Conservation (phyloP, 2,329 filamentous ascomycete genomes). For the Cladosporium sp. region DNA sequence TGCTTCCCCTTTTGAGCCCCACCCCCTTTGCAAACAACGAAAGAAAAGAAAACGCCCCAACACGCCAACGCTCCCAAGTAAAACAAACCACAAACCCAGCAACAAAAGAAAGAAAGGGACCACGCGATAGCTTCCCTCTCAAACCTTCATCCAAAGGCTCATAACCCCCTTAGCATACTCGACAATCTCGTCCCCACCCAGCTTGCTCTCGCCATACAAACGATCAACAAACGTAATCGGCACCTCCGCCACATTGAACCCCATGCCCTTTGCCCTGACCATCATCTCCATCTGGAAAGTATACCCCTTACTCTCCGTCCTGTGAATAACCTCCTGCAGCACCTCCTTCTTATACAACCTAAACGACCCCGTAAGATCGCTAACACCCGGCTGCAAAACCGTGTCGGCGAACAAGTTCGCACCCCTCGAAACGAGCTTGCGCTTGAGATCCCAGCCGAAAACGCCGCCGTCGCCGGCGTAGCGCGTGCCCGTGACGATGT, state of each 20-base stretch:
- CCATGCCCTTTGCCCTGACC: conserved; percentile 94
- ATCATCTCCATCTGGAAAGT: conserved; percentile 99
- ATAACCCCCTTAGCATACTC: conserved; percentile 75
- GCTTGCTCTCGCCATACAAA: conserved; percentile 90
- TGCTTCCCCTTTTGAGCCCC: conserved; percentile 1
- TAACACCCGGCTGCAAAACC: conserved; percentile 85
- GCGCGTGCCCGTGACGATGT: conserved; percentile 94
- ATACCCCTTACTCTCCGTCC: conserved; percentile 93
- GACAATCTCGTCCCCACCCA: conserved; percentile 91
- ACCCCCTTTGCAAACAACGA: too few species aligned
- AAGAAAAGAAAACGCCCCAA: background rate
- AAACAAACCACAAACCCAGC: background rate
- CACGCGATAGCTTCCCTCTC: conserved; percentile 14
- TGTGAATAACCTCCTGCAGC: conserved; percentile 81
- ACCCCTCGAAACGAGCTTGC: conserved; percentile 70
- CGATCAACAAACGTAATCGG: conserved; percentile 96
- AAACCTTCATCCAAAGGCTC: conserved; percentile 48
- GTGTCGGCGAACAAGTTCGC: conserved; percentile 97
- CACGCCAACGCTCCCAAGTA: background rate
- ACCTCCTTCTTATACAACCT: conserved; percentile 88
- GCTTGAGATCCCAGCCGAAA: conserved; percentile 91
- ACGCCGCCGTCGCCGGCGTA: conserved; percentile 85
- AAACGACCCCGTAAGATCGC: conserved; percentile 92
- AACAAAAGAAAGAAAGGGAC: background rate
- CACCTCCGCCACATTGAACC: conserved; percentile 87